These are phyloP conservation scores for Aspergillaceae sp. DNA, from an alignment of 2,329 filamentous ascomycete genomes.

Conservation along the genomic window DNA sequence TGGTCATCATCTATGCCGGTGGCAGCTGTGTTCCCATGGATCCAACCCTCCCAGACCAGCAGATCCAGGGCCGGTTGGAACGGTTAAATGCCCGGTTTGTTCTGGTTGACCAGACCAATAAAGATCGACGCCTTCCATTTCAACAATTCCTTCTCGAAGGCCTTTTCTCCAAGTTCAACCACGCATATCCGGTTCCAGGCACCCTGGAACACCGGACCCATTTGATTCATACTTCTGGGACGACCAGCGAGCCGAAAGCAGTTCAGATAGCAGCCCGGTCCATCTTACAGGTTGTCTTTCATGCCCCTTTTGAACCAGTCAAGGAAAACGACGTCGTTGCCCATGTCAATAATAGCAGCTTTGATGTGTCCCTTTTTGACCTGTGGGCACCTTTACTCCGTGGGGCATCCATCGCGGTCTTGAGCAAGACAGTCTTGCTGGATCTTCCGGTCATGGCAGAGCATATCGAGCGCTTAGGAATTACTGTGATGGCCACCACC, in stretches of 20 bases:
- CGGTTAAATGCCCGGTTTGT: constrained; percentile 5
- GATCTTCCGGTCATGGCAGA: constrained; percentile 6
- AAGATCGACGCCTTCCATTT: not conserved
- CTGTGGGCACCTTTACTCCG: constrained; percentile 14
- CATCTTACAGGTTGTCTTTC: constrained; percentile 13
- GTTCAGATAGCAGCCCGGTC: constrained; percentile 14
- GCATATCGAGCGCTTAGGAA: constrained; percentile 1
- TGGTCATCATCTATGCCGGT: constrained; percentile 16
- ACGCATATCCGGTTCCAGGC: no score
- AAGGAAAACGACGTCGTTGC: constrained; percentile 7
- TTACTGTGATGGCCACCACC: constrained; percentile 11
- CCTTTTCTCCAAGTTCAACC: no score
- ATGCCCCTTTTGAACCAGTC: constrained; percentile 12
- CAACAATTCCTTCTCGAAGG: no score
- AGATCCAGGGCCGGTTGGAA: constrained; percentile 8
- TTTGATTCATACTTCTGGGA: constrained; percentile 15
- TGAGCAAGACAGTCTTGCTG: constrained; percentile 6
- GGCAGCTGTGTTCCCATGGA: constrained; percentile 16
- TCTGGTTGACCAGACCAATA: constrained; percentile 4
- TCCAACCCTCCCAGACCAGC: constrained; percentile 10
- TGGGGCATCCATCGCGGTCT: constrained; percentile 12
- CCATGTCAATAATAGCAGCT: constrained; percentile 16
- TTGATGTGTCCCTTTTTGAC: constrained; percentile 18
- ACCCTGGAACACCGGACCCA: constrained; percentile 9
- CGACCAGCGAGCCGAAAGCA: constrained; percentile 15